phyloP scores from a whole-genome alignment of 2,329 filamentous ascomycete genomes.

The Apiospora malaysiana region DNA sequence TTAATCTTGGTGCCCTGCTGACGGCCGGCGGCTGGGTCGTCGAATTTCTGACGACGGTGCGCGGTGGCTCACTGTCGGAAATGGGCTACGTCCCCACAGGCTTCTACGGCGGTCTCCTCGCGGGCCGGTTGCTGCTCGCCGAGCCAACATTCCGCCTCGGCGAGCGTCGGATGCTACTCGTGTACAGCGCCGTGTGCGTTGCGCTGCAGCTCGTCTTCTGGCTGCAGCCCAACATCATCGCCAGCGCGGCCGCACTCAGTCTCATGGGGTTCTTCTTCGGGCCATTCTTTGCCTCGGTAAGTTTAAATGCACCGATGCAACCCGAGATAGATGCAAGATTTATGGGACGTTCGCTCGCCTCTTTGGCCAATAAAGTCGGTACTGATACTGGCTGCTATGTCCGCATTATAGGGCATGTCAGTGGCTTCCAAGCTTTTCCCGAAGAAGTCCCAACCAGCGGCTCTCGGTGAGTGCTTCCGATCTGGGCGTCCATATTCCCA shows the following conservation, averaged over 20 bases:
- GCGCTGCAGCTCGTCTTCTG: slow-evolving; percentile 65
- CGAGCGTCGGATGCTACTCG: slow-evolving; percentile 61
- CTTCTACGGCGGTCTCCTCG: slow-evolving; percentile 62
- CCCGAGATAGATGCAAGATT: no score
- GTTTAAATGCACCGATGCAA: slow-evolving; percentile 24
- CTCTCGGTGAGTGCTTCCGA: slow-evolving; percentile 45
- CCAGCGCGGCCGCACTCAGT: slow-evolving; percentile 54
- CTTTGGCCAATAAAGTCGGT: no score
- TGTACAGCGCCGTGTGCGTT: slow-evolving; percentile 58
- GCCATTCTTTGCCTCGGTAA: slow-evolving; percentile 59
- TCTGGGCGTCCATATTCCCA: not conserved
- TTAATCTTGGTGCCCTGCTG: slow-evolving; percentile 61
- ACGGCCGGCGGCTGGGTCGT: slow-evolving; percentile 69
- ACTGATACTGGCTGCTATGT: not conserved
- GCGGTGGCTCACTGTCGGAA: slow-evolving; percentile 58
- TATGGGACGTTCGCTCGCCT: no score
- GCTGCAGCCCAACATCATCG: slow-evolving; percentile 68
- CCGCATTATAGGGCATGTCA: slow-evolving; percentile 49
- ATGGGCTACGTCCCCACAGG: slow-evolving; percentile 69
- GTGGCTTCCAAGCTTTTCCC: slow-evolving; percentile 57
- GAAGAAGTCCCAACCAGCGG: slow-evolving; percentile 51
- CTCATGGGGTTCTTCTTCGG: slow-evolving; percentile 61
- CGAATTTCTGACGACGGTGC: slow-evolving; percentile 66
- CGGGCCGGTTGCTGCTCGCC: slow-evolving; percentile 61
- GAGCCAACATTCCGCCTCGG: slow-evolving; percentile 66